Percentiles rank a stretch among this genome's conserved stretches.
These are phyloP conservation scores for Mycena maculata DNA, from an alignment of 768 basidiomycete species.

Conservation along the genomic window DNA sequence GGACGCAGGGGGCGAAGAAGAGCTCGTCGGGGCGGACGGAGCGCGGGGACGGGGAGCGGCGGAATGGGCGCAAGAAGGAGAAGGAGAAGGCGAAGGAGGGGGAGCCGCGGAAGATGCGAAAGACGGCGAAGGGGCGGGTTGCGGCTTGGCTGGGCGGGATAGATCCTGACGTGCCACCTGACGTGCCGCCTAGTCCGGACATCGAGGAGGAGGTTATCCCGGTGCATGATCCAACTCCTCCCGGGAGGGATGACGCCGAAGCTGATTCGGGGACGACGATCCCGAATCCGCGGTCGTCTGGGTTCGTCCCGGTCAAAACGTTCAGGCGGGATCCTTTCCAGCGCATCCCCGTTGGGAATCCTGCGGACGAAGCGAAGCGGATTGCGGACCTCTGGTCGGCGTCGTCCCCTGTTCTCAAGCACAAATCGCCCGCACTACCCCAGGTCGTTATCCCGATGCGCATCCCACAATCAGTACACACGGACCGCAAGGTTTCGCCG, in stretches of 20 bases:
- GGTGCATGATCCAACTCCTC: not conserved
- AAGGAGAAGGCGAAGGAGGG: conserved; percentile 39
- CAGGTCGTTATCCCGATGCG: conserved; percentile 38
- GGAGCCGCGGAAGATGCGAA: conserved; percentile 34
- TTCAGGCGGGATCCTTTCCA: conserved; percentile 56
- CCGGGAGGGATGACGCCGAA: too few species aligned
- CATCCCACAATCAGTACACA: conserved; percentile 47
- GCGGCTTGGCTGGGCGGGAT: conserved; percentile 82
- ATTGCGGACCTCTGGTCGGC: conserved; percentile 55
- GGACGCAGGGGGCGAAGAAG: conserved; percentile 52
- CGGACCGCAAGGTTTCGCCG: conserved; percentile 51
- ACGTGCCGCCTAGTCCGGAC: conserved; percentile 55
- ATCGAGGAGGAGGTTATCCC: not conserved
- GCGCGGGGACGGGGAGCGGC: conserved; percentile 38
- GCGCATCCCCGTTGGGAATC: conserved; percentile 40
- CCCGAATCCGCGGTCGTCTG: conserved; percentile 82
- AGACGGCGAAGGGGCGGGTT: conserved; percentile 75
- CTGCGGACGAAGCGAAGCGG: conserved; percentile 50
- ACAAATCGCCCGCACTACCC: conserved; percentile 38
- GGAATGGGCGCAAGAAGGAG: conserved; percentile 40
- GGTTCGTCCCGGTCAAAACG: conserved; percentile 75
- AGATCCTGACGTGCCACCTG: conserved; percentile 66
- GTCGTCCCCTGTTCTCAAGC: conserved; percentile 14
- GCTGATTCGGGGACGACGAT: conserved; percentile 43
- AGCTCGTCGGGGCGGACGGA: conserved; percentile 36